Base-by-base conservation (phyloP, 768 basidiomycete genomes). In the Lentinula guzmanii region DNA sequence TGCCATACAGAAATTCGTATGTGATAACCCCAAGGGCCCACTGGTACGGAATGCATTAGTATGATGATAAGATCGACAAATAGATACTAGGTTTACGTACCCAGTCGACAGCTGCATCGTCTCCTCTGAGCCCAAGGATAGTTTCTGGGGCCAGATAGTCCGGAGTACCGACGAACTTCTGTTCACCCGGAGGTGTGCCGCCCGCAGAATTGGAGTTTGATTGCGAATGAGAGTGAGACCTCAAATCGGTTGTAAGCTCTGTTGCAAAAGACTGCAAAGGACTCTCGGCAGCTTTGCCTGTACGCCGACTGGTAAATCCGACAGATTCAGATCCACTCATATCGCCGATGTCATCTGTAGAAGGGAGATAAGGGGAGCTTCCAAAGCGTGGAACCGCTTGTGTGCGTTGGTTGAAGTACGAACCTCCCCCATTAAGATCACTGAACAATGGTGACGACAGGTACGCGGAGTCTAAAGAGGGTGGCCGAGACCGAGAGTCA, bases 21-120 rank as follows among this genome's bases (percentile, higher is more conserved):
- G 93, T 92, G 71, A 99, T 95, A 46, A 98, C 94, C 62, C 97
- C 97, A 33, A 99, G 82, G 10, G 97, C 96, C 97, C 97, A 99
- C 97, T 97, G 71, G 55, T 64, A 61, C 21, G 65, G 61, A 54
- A 56, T 64, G 15, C 52, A 52, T 57, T 60, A 64, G 55, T 31
- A 28, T 28, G 34, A 43, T 45, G 21, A 41, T 48, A 35, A 31
- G 37, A 2, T n/a, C 46, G 15, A 28, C 37, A 39, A 18, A 10
- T 15, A 55, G 39, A 31, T 53, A 43, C 64, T 10, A 60, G 34
- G 60, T 66, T 43, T 37, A 78, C 89, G 41, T 65, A 96, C 95
- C 95, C 97, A 99, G 76, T 99, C 97, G 65, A 99, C 97, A 7
- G 89, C 87, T 34, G 87, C 90, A 73, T 98, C 95, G 69, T 98